Percentiles rank a stretch among this genome's conserved stretches.
Evolutionary conservation across 495 filamentous ascomycete species (phyloP).

Genomic region (Viridothelium virens): DNA sequence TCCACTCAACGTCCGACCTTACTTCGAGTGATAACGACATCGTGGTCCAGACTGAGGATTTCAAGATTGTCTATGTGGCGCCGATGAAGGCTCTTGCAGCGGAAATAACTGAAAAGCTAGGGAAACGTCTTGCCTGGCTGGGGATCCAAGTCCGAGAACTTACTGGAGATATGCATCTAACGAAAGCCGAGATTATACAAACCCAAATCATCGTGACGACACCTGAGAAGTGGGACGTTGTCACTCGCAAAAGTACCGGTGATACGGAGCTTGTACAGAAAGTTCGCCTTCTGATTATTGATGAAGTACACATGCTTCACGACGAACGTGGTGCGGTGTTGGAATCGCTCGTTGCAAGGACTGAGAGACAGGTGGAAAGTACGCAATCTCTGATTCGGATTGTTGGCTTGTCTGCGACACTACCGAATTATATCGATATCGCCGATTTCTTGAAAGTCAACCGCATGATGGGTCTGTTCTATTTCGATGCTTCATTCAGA

Average conservation of each 20-base stretch:
- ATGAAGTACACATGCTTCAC: slow-evolving; percentile 99
- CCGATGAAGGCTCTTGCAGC: slow-evolving; percentile 97
- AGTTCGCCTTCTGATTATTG: slow-evolving; percentile 90
- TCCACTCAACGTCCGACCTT: slow-evolving; percentile 66
- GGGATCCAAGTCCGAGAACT: slow-evolving; percentile 82
- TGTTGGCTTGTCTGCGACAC: slow-evolving; percentile 85
- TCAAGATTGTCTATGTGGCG: slow-evolving; percentile 97
- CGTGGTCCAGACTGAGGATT: slow-evolving; percentile 69
- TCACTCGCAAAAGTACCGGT: slow-evolving; percentile 91
- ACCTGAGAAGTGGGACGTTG: slow-evolving; percentile 98
- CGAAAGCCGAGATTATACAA: slow-evolving; percentile 87
- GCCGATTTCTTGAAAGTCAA: slow-evolving; percentile 96
- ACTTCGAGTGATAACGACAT: slow-evolving; percentile 68
- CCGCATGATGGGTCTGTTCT: slow-evolving; percentile 85
- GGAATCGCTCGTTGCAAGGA: slow-evolving; percentile 89
- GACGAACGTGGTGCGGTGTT: slow-evolving; percentile 94
- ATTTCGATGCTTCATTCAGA: slow-evolving; percentile 92
- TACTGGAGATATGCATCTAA: slow-evolving; percentile 97
- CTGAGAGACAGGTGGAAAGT: slow-evolving; percentile 92
- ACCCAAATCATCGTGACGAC: slow-evolving; percentile 99
- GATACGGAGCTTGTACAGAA: slow-evolving; percentile 98
- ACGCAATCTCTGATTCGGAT: slow-evolving; percentile 96
- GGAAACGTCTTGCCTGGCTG: slow-evolving; percentile 89
- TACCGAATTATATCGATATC: slow-evolving; percentile 95
- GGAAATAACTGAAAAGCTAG: slow-evolving; percentile 90